Base-by-base conservation (phyloP, 2,329 filamentous ascomycete species). In the Botrytis hyacinthi region DNA sequence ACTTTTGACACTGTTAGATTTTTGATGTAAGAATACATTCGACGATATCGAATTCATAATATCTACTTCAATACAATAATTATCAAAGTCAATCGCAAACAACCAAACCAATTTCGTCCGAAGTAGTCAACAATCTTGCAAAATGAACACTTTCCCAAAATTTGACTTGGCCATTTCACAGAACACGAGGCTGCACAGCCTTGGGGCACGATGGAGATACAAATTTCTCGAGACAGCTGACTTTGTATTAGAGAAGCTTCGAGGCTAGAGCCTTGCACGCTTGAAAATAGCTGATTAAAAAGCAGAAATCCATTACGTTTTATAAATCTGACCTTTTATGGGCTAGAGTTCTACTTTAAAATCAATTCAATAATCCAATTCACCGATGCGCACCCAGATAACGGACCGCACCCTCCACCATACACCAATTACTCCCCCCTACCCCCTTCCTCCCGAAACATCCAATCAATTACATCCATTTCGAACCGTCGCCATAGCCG, bases 401-500 rank as follows among this genome's bases (percentile, higher is more conserved):
- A 67, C 29, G 1, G 22, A n/a, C 22, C 7, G 7, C 63, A n/a
- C 14, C 20, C 22, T 37, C 63, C 22, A 51, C 18, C 10, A 51
- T 20, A 67, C 8, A 67, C 35, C 44, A 37, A 10, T 26, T n/a
- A 37, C 22, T 26, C 63, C 44, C 3, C 32, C 4, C 44, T 46
- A 20, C 22, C 2, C 14, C 63, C 14, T 22, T 8, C 8, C 20
- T 8, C 18, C 42, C 6, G 10, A 51, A 20, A 26, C 26, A 22
- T 9, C 46, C 46, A 67, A 54, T 67, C 9, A 67, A 46, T 67
- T 67, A 18, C 65, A 67, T 5, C 65, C 46, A 40, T 54, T 67
- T 6, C 26, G 26, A 20, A 54, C 65, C 2, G 65, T 67, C 26
- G 51, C 37, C 14, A 54, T 67, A 6, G 65, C 65, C 4, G 65